Evolutionary conservation across 2,329 filamentous ascomycete species (phyloP).

Genomic region (Pseudomassariella vexata): DNA sequence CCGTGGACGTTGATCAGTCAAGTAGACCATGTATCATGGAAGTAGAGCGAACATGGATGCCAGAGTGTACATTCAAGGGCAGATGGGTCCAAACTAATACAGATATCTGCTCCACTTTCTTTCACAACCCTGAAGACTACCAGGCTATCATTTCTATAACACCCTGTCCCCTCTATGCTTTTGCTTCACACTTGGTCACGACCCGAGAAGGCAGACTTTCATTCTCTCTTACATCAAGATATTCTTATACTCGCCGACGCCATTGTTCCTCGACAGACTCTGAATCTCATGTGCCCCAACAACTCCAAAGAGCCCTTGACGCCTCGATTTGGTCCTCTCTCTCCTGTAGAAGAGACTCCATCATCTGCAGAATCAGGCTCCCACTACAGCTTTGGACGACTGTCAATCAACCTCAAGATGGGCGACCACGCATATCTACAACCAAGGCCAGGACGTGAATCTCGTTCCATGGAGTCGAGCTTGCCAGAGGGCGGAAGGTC

Average conservation of each 20-base stretch:
- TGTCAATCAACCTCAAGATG: slow-evolving; percentile 16
- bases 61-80: slow-evolving; percentile 12
- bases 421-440: slow-evolving; percentile 18
- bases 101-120: slow-evolving; percentile 10
- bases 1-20: slow-evolving; percentile 7
- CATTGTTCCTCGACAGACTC: slow-evolving; percentile 6
- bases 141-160: slow-evolving; percentile 18
- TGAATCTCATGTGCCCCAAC: slow-evolving; percentile 16
- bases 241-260: slow-evolving; percentile 4
- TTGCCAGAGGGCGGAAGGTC: slow-evolving; percentile 14
- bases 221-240: slow-evolving; percentile 5
- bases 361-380: slow-evolving; percentile 11
- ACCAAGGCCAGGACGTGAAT: slow-evolving; percentile 13
- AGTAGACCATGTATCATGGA: slow-evolving; percentile 6
- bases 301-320: slow-evolving; percentile 14
- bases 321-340: slow-evolving; percentile 11
- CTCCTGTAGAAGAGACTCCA: slow-evolving; percentile 9
- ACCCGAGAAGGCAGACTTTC: slow-evolving; percentile 13
- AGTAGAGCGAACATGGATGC: slow-evolving; percentile 11
- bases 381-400: slow-evolving; percentile 7
- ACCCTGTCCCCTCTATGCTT: slow-evolving; percentile 14
- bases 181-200: slow-evolving; percentile 11
- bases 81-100: slow-evolving; percentile 13
- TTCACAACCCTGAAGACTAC: slow-evolving; percentile 9
- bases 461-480: slow-evolving; percentile 13